Evolutionary conservation across 495 filamentous ascomycete genomes (phyloP), one percentile per base, ranked within the genome.

Genomic region (Patellaria atrata): DNA sequence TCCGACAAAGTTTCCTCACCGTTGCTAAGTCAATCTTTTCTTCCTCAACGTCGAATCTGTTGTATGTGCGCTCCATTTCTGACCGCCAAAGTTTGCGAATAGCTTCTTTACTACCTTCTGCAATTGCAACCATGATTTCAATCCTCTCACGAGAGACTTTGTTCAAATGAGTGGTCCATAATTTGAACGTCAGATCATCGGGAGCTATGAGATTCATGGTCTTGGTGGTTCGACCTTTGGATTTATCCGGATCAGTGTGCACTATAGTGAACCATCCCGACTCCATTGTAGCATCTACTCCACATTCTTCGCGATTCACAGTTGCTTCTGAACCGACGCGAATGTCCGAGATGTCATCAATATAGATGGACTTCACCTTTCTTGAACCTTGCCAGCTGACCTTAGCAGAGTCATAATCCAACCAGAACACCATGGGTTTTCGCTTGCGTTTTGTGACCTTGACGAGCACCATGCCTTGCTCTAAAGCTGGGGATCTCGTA

Each of bases 331-430:
- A 65, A 22, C 82, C 87, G 22, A 75, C 70, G 33, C 84, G 75
- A 27, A 97, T 82, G 41, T 92, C 82, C 45, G 77, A 77, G 47
- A 97, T 85, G 50, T 97, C 83, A 43, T 97, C 89, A 37, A 97
- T 76, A 51, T 91, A 91, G 44, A 97, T 79, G 12, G 68, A 71
- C 42, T 92, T 94, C 1, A 74, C 67, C 0, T 77, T 70, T 32
- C 80, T 80, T 3, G 68, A 74, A 11, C 71, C 69, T 56, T 91
- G 77, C 89, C 89, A 97, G 21, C 64, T 75, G 22, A 96, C 80
- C 53, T 82, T 89, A 29, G 77, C 83, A 4, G 78, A 67, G 33
- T 82, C 76, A 14, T 77, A 65, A 48, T 96, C 81, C 1, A 94
- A 65, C 20, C 73, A 68, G 43, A 96, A 79, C 20, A 60, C 73